Base-by-base conservation (phyloP, 2,329 filamentous ascomycete species). In the Corniculantispora saksenae region DNA sequence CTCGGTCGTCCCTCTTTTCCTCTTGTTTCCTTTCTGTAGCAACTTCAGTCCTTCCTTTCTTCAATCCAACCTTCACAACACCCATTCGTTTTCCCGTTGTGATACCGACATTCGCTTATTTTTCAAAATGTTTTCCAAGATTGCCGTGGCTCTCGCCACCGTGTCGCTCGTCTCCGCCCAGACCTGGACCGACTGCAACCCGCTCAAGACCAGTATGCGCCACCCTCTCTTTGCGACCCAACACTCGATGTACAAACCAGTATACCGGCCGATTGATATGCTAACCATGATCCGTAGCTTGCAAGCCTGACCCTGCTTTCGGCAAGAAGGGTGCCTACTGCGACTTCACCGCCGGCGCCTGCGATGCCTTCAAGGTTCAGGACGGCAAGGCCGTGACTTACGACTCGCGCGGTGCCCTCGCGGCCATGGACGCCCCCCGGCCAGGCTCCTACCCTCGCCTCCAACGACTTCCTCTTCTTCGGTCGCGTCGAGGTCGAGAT, bases 381-480 rank as follows among this genome's bases (percentile, higher is more conserved):
- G 70, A 66, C 3, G 84, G 83, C 67, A 86, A 85, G 67, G 76
- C 68, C 29, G 69, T 88, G 59, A 73, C 70, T 35, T 86, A 86
- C 75, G 78, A 80, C 70, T 58, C 69, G 38, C 68, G 69, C 65
- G 85, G 85, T 68, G 85, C 84, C 67, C 75, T 80, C 67, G 87
- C 87, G 79, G 84, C 86, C 71, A 97, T 97, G 79, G 85, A 84
- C 40, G 81, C 86, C 58, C 84, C n/a, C 87, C 67, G 82, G 75
- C 13, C 85, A 93, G 61, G 87, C 85, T 56, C 89, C 92, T 43
- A 92, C 91, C 40, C 93, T 97, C 77, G 84, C 83, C 72, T 86
- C 86, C 64, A 84, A 88, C 73, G 93, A 93, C 85, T 98, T 96
- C 83, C 92, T 99, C 77, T 97, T 98, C 91, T 98, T 97, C 77